Evolutionary conservation across 805 yeast species (phyloP), one percentile per base, ranked within the genome.

Genomic region (Candida silvicultrix): DNA sequence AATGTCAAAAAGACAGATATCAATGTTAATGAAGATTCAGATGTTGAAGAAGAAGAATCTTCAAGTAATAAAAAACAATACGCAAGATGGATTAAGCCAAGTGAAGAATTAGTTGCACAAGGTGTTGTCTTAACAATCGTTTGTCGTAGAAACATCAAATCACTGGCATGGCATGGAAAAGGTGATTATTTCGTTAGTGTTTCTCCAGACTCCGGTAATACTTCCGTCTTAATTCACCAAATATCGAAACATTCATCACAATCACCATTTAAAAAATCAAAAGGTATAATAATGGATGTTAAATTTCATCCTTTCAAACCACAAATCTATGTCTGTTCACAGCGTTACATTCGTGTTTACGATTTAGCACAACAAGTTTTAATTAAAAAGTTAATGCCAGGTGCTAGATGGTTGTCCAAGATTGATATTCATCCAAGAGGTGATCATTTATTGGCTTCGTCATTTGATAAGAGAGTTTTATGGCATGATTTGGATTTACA

Each of bases 251-350:
- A 94, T 69, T 75, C 85, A 49, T 84, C 98, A 16, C 99, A 94
- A 70, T 86, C 96, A 11, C 99, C 99, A 49, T 94, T 94, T 79
- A 77, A 81, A 55, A 88, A 88, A 66, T 80, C 96, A 32, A 87
- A 87, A 70, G 99, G 99, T 54, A 84, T 92, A 51, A 83, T 90
- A 40, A 89, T 89, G 83, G 96, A 89, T 64, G 97, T 96, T 51
- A 85, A 85, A 66, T 94, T 94, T 81, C 99, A 94, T 67, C 99
- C 99, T 28, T 83, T 86, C 70, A 83, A 87, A 60, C 99, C 99
- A 21, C 95, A 88, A 62, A 74, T 94, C 50, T 86, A 87, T 59
- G 98, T 94, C 43, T 89, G 92, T 57, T 86, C 97, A 11, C 99
- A 94, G 71, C 78, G 98, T 61, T 87, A 89, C 56, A 78, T 94